Evolutionary conservation across 495 filamentous ascomycete genomes (phyloP), one percentile per base, ranked within the genome.

Genomic region (Xylaria sp.): DNA sequence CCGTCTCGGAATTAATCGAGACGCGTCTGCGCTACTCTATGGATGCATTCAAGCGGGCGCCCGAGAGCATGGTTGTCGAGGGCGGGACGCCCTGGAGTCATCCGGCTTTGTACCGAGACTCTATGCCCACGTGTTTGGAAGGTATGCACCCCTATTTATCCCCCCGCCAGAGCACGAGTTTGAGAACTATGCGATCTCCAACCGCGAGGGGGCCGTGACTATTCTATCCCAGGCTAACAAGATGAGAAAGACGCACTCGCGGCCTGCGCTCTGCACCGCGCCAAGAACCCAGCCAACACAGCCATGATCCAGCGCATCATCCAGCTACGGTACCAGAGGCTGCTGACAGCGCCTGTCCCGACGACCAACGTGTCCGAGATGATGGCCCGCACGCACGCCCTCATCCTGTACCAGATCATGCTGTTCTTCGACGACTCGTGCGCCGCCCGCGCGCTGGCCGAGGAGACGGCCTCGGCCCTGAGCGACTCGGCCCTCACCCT

Each of bases 361-460:
- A 74, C 26, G 69, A 72, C 15, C 24, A 69, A 19, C 21, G 29
- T 64, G 19, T 24, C 68, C 7, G 77, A 75, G 3, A 40, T 74
- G 12, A 78, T 87, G 8, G 82, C 84, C 0, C 74, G 79, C 2
- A 63, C 81, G 0, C 85, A 88, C 61, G 81, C 83, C 2, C 71
- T 88, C 53, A 73, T 86, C 26, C 77, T 88, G 0, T 87, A 83
- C 71, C 86, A 86, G 57, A 86, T 88, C 69, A 86, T 89, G 71
- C 80, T 84, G 31, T 74, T 88, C 44, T 87, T 89, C 71, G 86
- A 64, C 71, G 83, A 82, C 29, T 83, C 86, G 70, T 75, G 84
- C 43, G 69, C 79, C n/a, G 77, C 79, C 29, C 79, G 80, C 19
- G 71, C 79, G 0, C 71, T 78, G 26, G 78, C 84, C 15, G 82